phyloP scores from a whole-genome alignment of 768 basidiomycete genomes.

The Amanita exitialis region DNA sequence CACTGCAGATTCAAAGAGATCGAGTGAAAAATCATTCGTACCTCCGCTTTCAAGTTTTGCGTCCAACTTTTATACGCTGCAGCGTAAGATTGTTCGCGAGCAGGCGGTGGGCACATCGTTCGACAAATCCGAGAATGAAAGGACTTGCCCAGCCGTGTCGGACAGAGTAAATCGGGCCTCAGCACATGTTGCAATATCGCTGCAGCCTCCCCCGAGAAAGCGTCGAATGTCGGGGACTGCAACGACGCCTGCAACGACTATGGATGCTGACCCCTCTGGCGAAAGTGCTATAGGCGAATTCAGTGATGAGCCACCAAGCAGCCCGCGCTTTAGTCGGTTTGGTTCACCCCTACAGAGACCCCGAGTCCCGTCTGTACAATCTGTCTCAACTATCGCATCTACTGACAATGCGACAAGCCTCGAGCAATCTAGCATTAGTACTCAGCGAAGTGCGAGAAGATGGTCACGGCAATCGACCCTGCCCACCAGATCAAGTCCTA shows the following conservation, averaged over 20 bases:
- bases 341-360: slow-evolving; percentile 28
- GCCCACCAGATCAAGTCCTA: slow-evolving; percentile 47
- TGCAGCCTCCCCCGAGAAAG: slow-evolving; percentile 42
- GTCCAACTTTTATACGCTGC: slow-evolving; percentile 19
- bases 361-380: slow-evolving; percentile 31
- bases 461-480: slow-evolving; percentile 45
- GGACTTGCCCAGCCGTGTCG: slow-evolving; percentile 16
- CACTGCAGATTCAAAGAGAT: slow-evolving; percentile 18
- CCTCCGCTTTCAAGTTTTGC: slow-evolving; percentile 22
- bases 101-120: slow-evolving; percentile 8
- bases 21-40: not conserved
- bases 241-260: slow-evolving; percentile 9
- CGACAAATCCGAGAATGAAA: slow-evolving; percentile 12
- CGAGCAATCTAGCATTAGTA: slow-evolving; percentile 29
- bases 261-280: not conserved
- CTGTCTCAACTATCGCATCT: slow-evolving; percentile 36
- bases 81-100: slow-evolving; percentile 21
- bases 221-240: slow-evolving; percentile 30
- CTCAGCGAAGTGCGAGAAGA: slow-evolving; percentile 27
- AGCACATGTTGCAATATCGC: slow-evolving; percentile 24
- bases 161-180: slow-evolving; percentile 22
- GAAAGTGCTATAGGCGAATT: not conserved
- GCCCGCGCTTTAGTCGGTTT: slow-evolving; percentile 17
- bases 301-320: slow-evolving; percentile 16
- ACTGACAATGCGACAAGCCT: slow-evolving; percentile 20